Conservation (phyloP, 257 asterid genomes). For the Gentiana straminea region DNA sequence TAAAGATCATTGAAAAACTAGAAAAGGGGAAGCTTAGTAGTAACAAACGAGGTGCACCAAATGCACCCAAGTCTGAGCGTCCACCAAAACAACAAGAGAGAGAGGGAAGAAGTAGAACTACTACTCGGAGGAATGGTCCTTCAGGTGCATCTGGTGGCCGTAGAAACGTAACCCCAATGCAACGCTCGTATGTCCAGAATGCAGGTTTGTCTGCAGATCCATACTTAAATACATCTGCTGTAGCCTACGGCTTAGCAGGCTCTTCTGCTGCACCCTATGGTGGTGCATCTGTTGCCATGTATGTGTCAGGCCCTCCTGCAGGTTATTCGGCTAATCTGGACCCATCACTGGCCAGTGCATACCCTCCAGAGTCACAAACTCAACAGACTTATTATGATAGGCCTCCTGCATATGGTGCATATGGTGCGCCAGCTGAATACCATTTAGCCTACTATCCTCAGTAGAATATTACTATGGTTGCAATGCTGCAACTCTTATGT, state of each 20-base stretch:
- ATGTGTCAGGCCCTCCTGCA: slow-evolving; percentile 29
- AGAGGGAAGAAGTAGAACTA: neutral
- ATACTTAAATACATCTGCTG: slow-evolving; percentile 33
- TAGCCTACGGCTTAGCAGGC: slow-evolving; percentile 33
- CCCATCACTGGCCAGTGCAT: slow-evolving; percentile 26
- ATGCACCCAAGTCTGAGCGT: slow-evolving; percentile 6
- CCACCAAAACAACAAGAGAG: slow-evolving; percentile 10
- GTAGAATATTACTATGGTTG: slow-evolving; percentile 20
- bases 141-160: slow-evolving; percentile 7
- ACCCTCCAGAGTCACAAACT: slow-evolving; percentile 28
- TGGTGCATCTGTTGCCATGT: slow-evolving; percentile 34
- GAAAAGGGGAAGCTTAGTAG: slow-evolving; percentile 39
- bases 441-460: slow-evolving; percentile 47
- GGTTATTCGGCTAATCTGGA: slow-evolving; percentile 28
- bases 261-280: slow-evolving; percentile 27
- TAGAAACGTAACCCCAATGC: slow-evolving; percentile 11
- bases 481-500: neutral
- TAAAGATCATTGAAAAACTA: slow-evolving; percentile 33
- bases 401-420: slow-evolving; percentile 31
- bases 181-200: slow-evolving; percentile 20
- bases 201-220: slow-evolving; percentile 37
- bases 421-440: slow-evolving; percentile 33
- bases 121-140: slow-evolving; percentile 4
- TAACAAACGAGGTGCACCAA: slow-evolving; percentile 20
- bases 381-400: slow-evolving; percentile 34